These are phyloP conservation scores for Yarrowia osloensis DNA, from an alignment of 805 yeast species.

Conservation along the genomic window DNA sequence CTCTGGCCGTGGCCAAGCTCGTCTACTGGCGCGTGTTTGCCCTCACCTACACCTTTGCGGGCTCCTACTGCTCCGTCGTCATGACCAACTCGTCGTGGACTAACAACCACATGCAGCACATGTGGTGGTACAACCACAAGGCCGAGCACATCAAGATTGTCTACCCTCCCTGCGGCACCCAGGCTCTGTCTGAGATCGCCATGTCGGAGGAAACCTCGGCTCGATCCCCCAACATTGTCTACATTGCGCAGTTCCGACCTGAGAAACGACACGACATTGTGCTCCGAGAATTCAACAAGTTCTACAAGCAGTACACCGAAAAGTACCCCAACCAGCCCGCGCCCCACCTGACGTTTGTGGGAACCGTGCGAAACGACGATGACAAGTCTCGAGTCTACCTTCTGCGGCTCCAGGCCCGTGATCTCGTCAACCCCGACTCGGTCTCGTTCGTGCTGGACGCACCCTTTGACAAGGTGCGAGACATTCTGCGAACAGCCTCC, in stretches of 20 bases:
- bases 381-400: slow-evolving; percentile 63
- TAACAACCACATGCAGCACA: slow-evolving; percentile 61
- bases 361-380: slow-evolving; percentile 71
- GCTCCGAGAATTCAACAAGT: slow-evolving; percentile 61
- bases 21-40: slow-evolving; percentile 73
- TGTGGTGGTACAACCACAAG: slow-evolving; percentile 58
- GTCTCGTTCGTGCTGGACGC: slow-evolving; percentile 70
- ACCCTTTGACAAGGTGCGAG: slow-evolving; percentile 61
- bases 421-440: slow-evolving; percentile 46
- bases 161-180: slow-evolving; percentile 90
- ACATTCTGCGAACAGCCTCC: slow-evolving; percentile 56
- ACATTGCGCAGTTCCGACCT: slow-evolving; percentile 90
- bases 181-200: slow-evolving; percentile 46
- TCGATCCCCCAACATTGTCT: slow-evolving; percentile 47
- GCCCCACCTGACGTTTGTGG: slow-evolving; percentile 73
- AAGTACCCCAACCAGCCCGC: slow-evolving; percentile 35
- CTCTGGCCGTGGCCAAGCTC: slow-evolving; percentile 34
- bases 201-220: slow-evolving; percentile 34
- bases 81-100: slow-evolving; percentile 94
- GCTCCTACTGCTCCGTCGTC: slow-evolving; percentile 64
- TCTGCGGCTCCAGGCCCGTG: slow-evolving; percentile 51
- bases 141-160: slow-evolving; percentile 50
- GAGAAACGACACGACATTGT: slow-evolving; percentile 86
- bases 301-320: slow-evolving; percentile 43
- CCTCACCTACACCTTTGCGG: slow-evolving; percentile 63